Percentiles rank a stretch among this genome's conserved stretches.
phyloP scores from a whole-genome alignment of 768 basidiomycete species.

The Exidia glandulosa region DNA sequence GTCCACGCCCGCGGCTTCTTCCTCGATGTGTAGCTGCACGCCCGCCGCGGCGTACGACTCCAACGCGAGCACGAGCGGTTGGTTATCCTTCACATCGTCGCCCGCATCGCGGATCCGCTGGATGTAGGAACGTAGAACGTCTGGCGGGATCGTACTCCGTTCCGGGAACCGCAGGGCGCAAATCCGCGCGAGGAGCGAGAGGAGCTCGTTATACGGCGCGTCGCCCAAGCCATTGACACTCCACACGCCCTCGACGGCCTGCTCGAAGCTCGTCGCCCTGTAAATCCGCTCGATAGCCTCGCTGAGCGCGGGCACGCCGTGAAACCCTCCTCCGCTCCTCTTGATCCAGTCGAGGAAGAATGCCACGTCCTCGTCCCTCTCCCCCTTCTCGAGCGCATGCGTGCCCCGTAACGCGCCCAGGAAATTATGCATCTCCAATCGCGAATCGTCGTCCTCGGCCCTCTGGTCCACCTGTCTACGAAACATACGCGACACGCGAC shows the following conservation, averaged over 20 bases:
- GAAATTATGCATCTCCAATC: background rate
- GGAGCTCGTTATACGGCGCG: background rate
- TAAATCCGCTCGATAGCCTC: background rate
- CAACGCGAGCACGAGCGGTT: background rate
- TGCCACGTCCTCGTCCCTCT: background rate
- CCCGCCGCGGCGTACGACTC: background rate
- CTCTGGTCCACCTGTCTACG: background rate
- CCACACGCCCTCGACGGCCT: background rate
- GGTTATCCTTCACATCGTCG: background rate
- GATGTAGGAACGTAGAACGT: background rate
- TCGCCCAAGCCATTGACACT: background rate
- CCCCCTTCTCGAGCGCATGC: background rate
- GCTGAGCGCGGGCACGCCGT: background rate
- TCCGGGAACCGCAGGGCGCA: background rate
- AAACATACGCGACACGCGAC: background rate
- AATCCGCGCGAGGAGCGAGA: background rate
- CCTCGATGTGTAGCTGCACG: background rate
- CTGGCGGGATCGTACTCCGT: background rate
- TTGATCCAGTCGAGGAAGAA: background rate
- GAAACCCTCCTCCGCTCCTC: background rate
- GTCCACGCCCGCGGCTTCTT: background rate
- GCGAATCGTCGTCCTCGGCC: background rate
- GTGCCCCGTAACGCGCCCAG: background rate
- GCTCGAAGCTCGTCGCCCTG: background rate
- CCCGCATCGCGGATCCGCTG: background rate